phyloP scores from a whole-genome alignment of 306 rosid genomes.

The Vigna unguiculata region DNA sequence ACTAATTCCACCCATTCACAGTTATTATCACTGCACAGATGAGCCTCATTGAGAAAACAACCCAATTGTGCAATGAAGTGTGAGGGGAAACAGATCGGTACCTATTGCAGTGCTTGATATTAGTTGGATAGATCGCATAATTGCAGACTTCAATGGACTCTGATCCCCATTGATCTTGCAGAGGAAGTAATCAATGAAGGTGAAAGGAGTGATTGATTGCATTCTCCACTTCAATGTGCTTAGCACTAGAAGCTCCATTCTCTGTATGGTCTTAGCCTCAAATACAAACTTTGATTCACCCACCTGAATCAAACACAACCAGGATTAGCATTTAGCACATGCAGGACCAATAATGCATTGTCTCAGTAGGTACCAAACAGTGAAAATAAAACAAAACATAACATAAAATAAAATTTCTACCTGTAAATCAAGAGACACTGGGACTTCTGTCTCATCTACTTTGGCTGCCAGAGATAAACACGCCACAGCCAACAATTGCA shows the following conservation, averaged over 20 bases:
- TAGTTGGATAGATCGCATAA: conserved; percentile 62
- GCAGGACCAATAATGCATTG: conserved; percentile 32
- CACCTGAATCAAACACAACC: conserved; percentile 56
- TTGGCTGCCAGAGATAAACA: conserved; percentile 93
- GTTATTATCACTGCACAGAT: conserved; percentile 29
- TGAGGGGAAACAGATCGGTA: conserved; percentile 25
- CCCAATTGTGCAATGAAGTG: conserved; percentile 23
- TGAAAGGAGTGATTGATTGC: conserved; percentile 90
- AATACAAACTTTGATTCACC: conserved; percentile 79
- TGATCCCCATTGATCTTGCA: conserved; percentile 66
- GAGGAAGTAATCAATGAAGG: conserved; percentile 81
- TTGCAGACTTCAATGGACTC: conserved; percentile 51
- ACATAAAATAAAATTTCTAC: conserved; percentile 36
- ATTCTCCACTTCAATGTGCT: conserved; percentile 93
- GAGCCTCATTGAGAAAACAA: conserved; percentile 32
- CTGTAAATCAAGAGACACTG: conserved; percentile 81
- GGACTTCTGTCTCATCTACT: conserved; percentile 86
- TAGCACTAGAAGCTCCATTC: conserved; percentile 94
- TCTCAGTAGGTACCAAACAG: conserved; percentile 13
- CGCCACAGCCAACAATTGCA: conserved; percentile 91
- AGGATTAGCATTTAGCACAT: conserved; percentile 34
- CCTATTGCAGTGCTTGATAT: conserved; percentile 66
- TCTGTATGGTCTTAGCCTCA: conserved; percentile 86
- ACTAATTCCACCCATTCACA: conserved; percentile 13
- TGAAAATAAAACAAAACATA: neutral